A percentile compares a stretch with the other conserved stretches of the same genome.
Conservation (phyloP, 495 filamentous ascomycete species). For the Penicillium paradoxum region DNA sequence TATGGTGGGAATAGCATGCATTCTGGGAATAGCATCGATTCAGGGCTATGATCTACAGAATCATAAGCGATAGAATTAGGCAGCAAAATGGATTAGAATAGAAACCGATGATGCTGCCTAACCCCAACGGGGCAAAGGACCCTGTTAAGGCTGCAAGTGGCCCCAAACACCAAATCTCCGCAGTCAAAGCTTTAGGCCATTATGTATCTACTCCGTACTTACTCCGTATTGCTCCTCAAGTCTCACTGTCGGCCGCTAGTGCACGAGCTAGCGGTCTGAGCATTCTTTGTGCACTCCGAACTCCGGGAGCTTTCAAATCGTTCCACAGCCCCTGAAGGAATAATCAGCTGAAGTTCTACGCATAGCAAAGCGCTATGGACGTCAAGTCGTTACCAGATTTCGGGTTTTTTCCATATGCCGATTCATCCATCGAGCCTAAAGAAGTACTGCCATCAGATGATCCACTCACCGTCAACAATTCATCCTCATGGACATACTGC, state of each 20-base stretch:
- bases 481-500: conserved; percentile 26
- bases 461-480: conserved; percentile 13
- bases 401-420: conserved; percentile 5
- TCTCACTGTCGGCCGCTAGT: background rate
- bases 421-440: background rate
- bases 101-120: background rate
- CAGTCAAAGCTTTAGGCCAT: background rate
- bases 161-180: background rate
- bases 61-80: no score
- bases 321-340: background rate
- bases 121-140: background rate
- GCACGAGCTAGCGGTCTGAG: background rate
- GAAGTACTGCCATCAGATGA: background rate
- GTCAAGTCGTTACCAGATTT: conserved; percentile 13
- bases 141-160: background rate
- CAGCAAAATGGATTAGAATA: no score
- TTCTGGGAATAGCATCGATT: no score
- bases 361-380: conserved; percentile 4
- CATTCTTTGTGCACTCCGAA: background rate
- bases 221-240: background rate
- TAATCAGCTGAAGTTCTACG: background rate
- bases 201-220: background rate
- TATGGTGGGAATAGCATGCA: no score
- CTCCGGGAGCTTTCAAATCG: background rate
- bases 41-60: no score